These are phyloP conservation scores for Cylindrotheca fusiformis DNA, from an alignment of 108 stramenopile species.

Conservation along the genomic window DNA sequence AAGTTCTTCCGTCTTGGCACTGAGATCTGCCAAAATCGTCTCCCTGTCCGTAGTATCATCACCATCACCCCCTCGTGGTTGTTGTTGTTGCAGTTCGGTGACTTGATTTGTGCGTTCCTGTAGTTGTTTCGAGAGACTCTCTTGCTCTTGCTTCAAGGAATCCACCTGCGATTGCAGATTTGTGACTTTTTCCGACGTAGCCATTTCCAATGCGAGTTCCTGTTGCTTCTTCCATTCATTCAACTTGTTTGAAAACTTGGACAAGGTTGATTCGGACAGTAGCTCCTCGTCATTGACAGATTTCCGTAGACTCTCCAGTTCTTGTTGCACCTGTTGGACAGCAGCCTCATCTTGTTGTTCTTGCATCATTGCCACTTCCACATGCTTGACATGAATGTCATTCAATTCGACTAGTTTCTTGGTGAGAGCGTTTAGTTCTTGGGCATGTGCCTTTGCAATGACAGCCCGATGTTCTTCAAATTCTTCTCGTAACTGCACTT, in stretches of 20 bases:
- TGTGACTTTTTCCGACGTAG: not conserved
- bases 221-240: not conserved
- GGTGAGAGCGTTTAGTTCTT: not conserved
- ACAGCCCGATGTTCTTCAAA: not conserved
- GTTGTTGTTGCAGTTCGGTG: too few species aligned
- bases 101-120: too few species aligned
- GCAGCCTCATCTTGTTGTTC: not conserved
- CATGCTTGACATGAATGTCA: not conserved
- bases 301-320: not conserved
- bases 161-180: conserved; percentile 3
- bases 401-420: not conserved
- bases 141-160: not conserved
- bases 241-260: conserved; percentile 1
- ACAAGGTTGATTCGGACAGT: conserved; percentile 4
- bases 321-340: not conserved
- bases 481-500: not conserved
- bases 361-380: not conserved
- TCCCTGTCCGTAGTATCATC: not conserved
- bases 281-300: not conserved
- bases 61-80: too few species aligned
- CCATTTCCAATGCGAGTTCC: not conserved
- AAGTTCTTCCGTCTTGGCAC: not conserved
- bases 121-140: not conserved
- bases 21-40: not conserved
- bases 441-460: not conserved